Conservation (phyloP, 441 rosid species). For the Cnidoscolus chayamansa region DNA sequence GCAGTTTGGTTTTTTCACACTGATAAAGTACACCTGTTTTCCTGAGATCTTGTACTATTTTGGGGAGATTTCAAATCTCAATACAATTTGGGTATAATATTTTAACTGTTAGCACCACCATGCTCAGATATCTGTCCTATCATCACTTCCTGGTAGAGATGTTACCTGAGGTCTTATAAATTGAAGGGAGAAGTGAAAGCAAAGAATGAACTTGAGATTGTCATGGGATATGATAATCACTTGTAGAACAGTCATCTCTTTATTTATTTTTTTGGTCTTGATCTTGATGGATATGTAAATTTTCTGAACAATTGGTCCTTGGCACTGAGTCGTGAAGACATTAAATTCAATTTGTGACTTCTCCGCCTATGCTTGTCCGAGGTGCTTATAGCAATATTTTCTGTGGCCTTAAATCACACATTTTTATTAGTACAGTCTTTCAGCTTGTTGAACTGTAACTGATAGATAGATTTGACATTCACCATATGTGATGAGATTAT, state of each 20-base stretch:
- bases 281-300: background rate
- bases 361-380: background rate
- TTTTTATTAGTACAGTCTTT: too few species aligned
- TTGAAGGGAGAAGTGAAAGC: background rate
- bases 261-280: background rate
- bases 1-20: background rate
- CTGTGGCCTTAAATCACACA: background rate
- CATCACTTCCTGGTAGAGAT: background rate
- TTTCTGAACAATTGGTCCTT: background rate
- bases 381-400: background rate
- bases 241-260: background rate
- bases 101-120: background rate
- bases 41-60: background rate
- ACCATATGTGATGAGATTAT: slow-evolving; percentile 2
- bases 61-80: background rate
- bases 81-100: background rate
- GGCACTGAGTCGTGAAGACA: background rate
- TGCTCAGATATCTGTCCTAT: background rate
- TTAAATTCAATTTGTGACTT: background rate
- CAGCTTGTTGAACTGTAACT: too few species aligned
- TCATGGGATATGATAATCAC: background rate
- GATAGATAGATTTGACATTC: background rate
- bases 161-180: background rate
- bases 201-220: background rate
- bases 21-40: background rate